phyloP scores from a whole-genome alignment of 2,329 filamentous ascomycete genomes.

The Lasiodiplodia hormozganensis region DNA sequence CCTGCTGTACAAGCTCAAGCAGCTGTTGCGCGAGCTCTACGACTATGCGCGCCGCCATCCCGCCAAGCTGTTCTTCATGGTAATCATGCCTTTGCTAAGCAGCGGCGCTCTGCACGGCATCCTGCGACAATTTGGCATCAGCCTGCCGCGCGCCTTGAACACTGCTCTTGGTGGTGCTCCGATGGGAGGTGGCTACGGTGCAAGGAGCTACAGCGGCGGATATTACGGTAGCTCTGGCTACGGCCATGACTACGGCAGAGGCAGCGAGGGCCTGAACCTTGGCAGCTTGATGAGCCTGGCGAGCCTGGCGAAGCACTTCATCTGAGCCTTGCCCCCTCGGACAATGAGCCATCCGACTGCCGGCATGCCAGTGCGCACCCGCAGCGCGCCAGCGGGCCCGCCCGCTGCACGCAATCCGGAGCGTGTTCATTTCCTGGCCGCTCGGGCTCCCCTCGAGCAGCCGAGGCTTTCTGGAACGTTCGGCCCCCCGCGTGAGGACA shows the following conservation, averaged over 20 bases:
- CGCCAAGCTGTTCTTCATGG: slow-evolving; percentile 86
- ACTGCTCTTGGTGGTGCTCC: slow-evolving; percentile 42
- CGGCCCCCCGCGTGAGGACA: slow-evolving; percentile 14
- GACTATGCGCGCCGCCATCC: slow-evolving; percentile 85
- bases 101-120: slow-evolving; percentile 82
- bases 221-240: slow-evolving; percentile 57
- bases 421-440: slow-evolving; percentile 18
- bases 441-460: slow-evolving; percentile 11
- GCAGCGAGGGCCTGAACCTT: slow-evolving; percentile 24
- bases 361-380: slow-evolving; percentile 3
- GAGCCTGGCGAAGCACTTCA: slow-evolving; percentile 25
- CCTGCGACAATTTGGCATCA: slow-evolving; percentile 78
- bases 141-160: slow-evolving; percentile 69
- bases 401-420: slow-evolving; percentile 9
- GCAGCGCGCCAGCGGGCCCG: slow-evolving; percentile 7
- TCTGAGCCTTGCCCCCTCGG: slow-evolving; percentile 4
- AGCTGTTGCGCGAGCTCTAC: slow-evolving; percentile 79
- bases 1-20: slow-evolving; percentile 76
- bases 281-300: slow-evolving; percentile 28
- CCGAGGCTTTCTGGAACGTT: slow-evolving; percentile 19
- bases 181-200: slow-evolving; percentile 36
- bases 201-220: slow-evolving; percentile 39
- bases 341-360: not conserved
- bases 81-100: slow-evolving; percentile 86
- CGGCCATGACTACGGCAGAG: slow-evolving; percentile 37